Conservation (phyloP, 1,284 basidiomycete species). For the Blastosporella zonata region DNA sequence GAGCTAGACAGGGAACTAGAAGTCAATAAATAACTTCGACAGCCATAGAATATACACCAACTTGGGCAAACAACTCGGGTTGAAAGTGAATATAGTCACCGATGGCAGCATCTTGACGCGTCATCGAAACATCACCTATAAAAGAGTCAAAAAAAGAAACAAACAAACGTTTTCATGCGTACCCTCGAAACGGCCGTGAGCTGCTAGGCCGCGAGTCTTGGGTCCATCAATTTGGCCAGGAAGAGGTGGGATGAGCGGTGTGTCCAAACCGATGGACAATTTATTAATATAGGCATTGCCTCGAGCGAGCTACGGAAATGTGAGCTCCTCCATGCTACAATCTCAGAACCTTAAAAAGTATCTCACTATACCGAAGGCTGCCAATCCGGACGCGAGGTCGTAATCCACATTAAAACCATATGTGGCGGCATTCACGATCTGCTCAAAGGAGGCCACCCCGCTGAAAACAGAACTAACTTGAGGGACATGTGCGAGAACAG, state of each 20-base stretch:
- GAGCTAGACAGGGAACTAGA: conserved; percentile 2
- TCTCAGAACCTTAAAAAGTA: not conserved
- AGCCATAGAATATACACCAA: not conserved
- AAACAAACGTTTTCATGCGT: not conserved
- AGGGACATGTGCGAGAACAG: not conserved
- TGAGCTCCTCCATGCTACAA: not conserved
- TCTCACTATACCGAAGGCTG: conserved; percentile 17
- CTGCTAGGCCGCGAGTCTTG: conserved; percentile 12
- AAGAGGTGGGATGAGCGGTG: conserved; percentile 12
- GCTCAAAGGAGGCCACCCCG: conserved; percentile 16
- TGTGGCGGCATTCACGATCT: conserved; percentile 12
- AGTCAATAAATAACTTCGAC: not conserved
- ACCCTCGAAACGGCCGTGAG: conserved; percentile 18
- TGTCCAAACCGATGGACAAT: conserved; percentile 15
- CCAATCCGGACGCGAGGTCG: conserved; percentile 14
- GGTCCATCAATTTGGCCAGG: conserved; percentile 16
- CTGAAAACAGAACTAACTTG: not conserved
- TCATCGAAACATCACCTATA: conserved; percentile 19
- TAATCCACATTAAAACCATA: conserved; percentile 17
- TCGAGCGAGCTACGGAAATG: conserved; percentile 6
- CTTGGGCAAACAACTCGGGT: conserved; percentile 10
- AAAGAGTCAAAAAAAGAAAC: too few relatives aligned
- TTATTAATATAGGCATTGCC: conserved; percentile 15
- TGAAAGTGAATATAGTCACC: conserved; percentile 16
- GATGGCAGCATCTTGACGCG: conserved; percentile 16